Evolutionary conservation across 257 asterid genomes (phyloP), one percentile per base, ranked within the genome.

Genomic region (Capsicum pubescens): DNA sequence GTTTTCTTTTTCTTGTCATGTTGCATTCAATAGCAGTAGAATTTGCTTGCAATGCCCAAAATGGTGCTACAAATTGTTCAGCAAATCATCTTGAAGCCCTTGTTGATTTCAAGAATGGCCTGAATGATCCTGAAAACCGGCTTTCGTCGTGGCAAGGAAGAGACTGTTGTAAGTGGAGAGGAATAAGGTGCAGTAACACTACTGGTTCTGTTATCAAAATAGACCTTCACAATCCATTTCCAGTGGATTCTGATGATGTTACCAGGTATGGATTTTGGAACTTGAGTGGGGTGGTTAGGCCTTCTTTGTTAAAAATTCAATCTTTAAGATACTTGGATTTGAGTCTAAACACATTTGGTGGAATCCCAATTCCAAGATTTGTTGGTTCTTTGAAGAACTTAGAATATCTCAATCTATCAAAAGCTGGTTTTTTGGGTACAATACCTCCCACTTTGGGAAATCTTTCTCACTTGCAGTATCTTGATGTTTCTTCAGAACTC

Each of bases 241-340:
- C 86, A 77, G 74, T 66, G 9, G 50, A 50, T 70, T 59, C 68
- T 10, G 52, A 21, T 39, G 14, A 39, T 78, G 71, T 56, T 36
- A 14, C 54, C 48, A 86, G 84, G 85, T 84, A 87, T 83, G 89
- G 88, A 82, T 79, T 85, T 88, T 88, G 89, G 90, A 87, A 87
- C 91, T 76, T 91, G 88, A 91, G 93, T 88, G 93, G 93, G 61
- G 92, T 84, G 77, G 88, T 91, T 69, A 87, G 90, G 58, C 91
- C 91, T 84, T 90, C 94, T 12, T 67, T 89, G 83, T 6, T 84
- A 59, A 88, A 88, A 42, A 84, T 91, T 32, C 76, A 60, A 50
- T 90, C 89, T 72, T 86, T 91, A 84, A 84, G 59, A 59, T 32
- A 86, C 69, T 81, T 91, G 36, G 95, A 92, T 86, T 88, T 92